Evolutionary conservation across 2,329 filamentous ascomycete genomes (phyloP).

Genomic region (Biscogniauxia marginata): DNA sequence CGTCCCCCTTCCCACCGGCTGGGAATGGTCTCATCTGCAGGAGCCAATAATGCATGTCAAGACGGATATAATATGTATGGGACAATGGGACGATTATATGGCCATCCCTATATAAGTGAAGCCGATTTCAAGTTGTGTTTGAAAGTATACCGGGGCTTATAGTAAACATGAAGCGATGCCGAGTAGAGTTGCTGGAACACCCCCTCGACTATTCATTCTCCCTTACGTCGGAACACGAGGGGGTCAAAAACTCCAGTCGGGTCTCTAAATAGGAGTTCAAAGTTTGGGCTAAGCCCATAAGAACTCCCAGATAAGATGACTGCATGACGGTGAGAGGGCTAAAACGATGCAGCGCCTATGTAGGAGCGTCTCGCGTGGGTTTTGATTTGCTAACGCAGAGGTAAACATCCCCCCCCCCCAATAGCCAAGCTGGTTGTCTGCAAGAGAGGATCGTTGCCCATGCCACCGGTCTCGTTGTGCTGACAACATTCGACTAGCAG

Average conservation of each 20-base stretch:
- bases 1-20: not conserved
- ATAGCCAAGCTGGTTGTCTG: conserved; percentile 3
- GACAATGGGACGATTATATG: not conserved
- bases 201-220: not conserved
- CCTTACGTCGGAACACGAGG: not conserved
- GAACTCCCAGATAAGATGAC: conserved; percentile 19
- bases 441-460: conserved; percentile 1
- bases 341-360: conserved; percentile 22
- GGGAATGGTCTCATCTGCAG: conserved; percentile 1
- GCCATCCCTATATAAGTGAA: not conserved
- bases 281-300: not conserved
- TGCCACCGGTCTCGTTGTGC: not conserved
- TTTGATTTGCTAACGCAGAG: conserved; percentile 16
- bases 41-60: not conserved
- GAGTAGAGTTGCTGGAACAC: no score
- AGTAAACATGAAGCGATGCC: no score
- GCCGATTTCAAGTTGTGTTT: not conserved
- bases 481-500: not conserved
- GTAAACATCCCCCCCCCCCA: conserved; percentile 16
- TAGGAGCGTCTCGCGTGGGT: conserved; percentile 11
- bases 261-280: not conserved
- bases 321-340: conserved; percentile 22
- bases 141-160: not conserved
- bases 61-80: not conserved
- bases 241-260: no score